Conservation (phyloP, 2,329 filamentous ascomycete species). For the Venturiaceae sp. region DNA sequence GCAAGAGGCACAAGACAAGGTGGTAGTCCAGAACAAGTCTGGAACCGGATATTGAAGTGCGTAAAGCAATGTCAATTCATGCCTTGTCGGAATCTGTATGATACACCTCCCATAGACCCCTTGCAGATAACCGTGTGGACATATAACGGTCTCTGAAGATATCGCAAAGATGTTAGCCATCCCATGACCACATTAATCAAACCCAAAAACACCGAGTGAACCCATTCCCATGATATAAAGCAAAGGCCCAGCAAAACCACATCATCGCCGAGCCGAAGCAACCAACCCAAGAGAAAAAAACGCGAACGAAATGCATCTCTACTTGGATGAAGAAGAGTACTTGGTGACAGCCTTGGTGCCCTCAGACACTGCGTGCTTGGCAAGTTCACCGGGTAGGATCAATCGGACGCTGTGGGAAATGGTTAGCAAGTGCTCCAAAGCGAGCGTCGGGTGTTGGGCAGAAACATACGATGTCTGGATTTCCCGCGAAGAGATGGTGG, state of each 20-base stretch:
- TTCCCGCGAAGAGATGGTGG: constrained; percentile 97
- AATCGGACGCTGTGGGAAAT: constrained; percentile 59
- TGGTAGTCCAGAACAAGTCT: constrained; percentile 6
- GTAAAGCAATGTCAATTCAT: constrained; percentile 10
- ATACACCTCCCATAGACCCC: constrained; percentile 1
- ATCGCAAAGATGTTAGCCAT: constrained; percentile 3
- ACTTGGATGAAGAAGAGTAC: constrained; percentile 99
- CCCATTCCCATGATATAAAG: constrained; percentile 8
- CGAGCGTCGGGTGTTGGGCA: not conserved
- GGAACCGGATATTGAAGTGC: constrained; percentile 8
- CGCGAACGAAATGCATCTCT: constrained; percentile 41
- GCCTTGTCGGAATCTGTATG: constrained; percentile 4
- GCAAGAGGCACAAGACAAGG: not conserved
- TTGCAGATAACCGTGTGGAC: constrained; percentile 1
- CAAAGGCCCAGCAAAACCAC: constrained; percentile 19
- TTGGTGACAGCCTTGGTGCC: constrained; percentile 99
- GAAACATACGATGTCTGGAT: constrained; percentile 82
- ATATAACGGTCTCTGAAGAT: constrained; percentile 2
- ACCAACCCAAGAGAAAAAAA: constrained; percentile 41
- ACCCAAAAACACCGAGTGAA: not conserved
- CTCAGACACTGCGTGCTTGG: constrained; percentile 99
- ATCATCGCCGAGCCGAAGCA: constrained; percentile 22
- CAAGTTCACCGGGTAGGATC: constrained; percentile 95
- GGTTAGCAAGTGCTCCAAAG: constrained; percentile 17
- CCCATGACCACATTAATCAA: constrained; percentile 6